Conservation (phyloP, 768 basidiomycete species). For the Tricholoma hemisulphureum region DNA sequence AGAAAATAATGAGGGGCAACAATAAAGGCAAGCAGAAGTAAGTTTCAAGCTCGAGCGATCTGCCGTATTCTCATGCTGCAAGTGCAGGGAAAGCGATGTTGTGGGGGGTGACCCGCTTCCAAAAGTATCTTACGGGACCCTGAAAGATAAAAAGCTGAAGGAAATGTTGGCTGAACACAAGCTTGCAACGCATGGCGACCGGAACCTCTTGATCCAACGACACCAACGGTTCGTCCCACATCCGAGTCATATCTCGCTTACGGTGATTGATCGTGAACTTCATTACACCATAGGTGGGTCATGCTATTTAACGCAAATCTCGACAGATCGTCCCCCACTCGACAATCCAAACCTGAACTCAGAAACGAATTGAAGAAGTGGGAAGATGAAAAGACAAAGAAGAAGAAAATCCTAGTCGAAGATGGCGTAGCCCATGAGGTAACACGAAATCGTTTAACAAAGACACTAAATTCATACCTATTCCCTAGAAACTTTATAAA, state of each 20-base stretch:
- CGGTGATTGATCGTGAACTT: background rate
- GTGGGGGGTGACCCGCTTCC: slow-evolving; percentile 50
- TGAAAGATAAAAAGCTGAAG: slow-evolving; percentile 60
- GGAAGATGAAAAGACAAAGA: slow-evolving; percentile 51
- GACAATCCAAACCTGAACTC: slow-evolving; percentile 48
- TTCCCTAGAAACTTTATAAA: slow-evolving; percentile 36
- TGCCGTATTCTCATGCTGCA: background rate
- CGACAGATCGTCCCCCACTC: slow-evolving; percentile 47
- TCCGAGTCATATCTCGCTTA: background rate
- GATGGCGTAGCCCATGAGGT: slow-evolving; percentile 42
- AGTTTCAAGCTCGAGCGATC: background rate
- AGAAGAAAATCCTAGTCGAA: slow-evolving; percentile 40
- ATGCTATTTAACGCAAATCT: slow-evolving; percentile 71
- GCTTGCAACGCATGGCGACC: slow-evolving; percentile 53
- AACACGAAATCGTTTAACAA: slow-evolving; percentile 3
- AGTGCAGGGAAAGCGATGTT: slow-evolving; percentile 14
- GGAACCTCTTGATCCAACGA: slow-evolving; percentile 48
- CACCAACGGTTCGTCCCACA: slow-evolving; percentile 53
- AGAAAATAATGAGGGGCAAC: slow-evolving; percentile 38
- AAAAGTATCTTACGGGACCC: slow-evolving; percentile 60
- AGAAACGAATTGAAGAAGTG: slow-evolving; percentile 53
- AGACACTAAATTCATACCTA: background rate
- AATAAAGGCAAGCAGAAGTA: slow-evolving; percentile 44
- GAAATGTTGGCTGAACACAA: slow-evolving; percentile 53
- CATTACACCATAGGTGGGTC: slow-evolving; percentile 59